phyloP scores from a whole-genome alignment of 768 basidiomycete species.

The Boletus subcaerulescens region DNA sequence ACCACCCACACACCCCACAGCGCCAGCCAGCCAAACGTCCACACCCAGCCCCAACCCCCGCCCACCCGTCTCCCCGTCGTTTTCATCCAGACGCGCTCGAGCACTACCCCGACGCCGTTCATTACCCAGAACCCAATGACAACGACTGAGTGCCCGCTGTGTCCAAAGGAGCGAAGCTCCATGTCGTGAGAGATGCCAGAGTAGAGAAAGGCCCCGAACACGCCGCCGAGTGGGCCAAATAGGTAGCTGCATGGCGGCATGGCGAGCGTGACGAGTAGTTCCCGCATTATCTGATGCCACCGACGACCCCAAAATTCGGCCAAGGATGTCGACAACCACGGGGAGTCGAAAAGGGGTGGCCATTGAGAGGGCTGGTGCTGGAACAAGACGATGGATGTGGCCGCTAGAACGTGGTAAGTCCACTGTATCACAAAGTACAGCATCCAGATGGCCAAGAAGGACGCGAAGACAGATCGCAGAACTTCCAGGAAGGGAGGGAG shows the following conservation, averaged over 20 bases:
- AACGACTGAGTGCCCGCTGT: constrained; percentile 41
- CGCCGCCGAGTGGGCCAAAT: constrained; percentile 46
- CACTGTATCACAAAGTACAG: constrained; percentile 46
- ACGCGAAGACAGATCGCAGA: constrained; percentile 40
- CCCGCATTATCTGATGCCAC: constrained; percentile 69
- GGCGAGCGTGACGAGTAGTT: constrained; percentile 53
- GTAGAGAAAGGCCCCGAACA: constrained; percentile 56
- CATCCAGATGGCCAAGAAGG: constrained; percentile 32
- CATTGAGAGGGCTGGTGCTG: constrained; percentile 49
- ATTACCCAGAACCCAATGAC: constrained; percentile 53
- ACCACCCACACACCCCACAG: constrained; percentile 48
- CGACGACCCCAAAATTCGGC: constrained; percentile 58
- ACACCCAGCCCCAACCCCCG: constrained; percentile 48
- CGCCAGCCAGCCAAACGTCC: constrained; percentile 51
- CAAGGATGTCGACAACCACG: constrained; percentile 56
- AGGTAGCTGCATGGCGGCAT: constrained; percentile 40
- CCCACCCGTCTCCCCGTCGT: constrained; percentile 42
- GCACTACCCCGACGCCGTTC: constrained; percentile 47
- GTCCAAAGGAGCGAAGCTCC: constrained; percentile 32
- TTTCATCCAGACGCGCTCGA: constrained; percentile 47
- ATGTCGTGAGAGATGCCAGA: constrained; percentile 59
- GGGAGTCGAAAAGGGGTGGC: constrained; percentile 60
- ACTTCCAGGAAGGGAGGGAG: constrained; percentile 33
- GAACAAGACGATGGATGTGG: constrained; percentile 46
- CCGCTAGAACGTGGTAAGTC: constrained; percentile 39